Evolutionary conservation across 163 green algal genomes (phyloP).

Genomic region (Trebouxiophyceae sp.): DNA sequence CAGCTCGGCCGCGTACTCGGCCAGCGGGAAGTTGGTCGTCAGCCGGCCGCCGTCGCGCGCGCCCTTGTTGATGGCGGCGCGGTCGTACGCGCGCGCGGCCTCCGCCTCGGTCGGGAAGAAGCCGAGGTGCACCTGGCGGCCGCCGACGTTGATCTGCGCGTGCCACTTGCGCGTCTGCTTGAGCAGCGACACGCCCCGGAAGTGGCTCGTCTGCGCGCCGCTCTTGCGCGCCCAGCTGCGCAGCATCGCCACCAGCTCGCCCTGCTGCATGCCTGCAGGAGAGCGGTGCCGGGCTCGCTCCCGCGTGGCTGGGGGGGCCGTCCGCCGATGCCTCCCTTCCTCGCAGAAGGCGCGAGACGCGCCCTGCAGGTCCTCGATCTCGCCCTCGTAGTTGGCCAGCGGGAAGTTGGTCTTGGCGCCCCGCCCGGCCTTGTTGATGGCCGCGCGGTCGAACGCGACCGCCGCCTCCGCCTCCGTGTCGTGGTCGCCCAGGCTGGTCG

Average conservation of each 20-base stretch:
- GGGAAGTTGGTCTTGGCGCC: conserved; percentile 41
- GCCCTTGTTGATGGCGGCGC: conserved; percentile 45
- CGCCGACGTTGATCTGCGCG: conserved; percentile 47
- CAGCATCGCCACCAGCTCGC: conserved; percentile 37
- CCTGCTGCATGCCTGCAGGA: conserved; percentile 23
- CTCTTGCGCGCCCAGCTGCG: conserved; percentile 29
- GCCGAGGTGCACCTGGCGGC: conserved; percentile 47
- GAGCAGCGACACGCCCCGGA: conserved; percentile 39
- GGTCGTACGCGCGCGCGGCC: conserved; percentile 53
- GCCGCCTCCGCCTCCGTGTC: conserved; percentile 44
- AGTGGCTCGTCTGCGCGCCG: conserved; percentile 27
- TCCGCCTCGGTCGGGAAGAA: conserved; percentile 46
- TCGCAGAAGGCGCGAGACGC: too few relatives aligned
- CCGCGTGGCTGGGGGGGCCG: too few relatives aligned
- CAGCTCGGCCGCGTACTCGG: conserved; percentile 32
- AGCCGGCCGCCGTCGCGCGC: conserved; percentile 10
- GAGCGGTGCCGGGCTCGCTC: too few relatives aligned
- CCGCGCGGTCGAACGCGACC: conserved; percentile 38
- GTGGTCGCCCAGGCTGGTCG: conserved; percentile 41
- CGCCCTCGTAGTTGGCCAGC: conserved; percentile 26
- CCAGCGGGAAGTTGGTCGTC: conserved; percentile 32
- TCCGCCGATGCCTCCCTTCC: too few relatives aligned
- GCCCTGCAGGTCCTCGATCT: conserved; percentile 31
- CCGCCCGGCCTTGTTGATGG: conserved; percentile 32
- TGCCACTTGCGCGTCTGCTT: conserved; percentile 46